Conservation (phyloP, 108 stramenopile species). For the Seminavis robusta region DNA sequence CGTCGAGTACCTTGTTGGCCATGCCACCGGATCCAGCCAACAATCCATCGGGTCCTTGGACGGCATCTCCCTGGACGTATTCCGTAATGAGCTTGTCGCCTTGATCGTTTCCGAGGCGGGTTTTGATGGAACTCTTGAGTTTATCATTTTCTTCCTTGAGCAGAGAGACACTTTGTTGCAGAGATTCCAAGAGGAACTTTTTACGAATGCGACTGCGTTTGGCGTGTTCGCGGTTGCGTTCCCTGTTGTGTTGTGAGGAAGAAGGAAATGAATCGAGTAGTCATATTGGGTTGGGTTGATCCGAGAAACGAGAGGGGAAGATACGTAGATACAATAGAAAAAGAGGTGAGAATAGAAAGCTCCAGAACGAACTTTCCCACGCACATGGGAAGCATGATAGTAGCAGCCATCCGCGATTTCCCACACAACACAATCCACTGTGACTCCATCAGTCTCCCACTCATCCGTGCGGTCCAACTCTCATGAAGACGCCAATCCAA, state of each 20-base stretch:
- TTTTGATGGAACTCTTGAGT: conserved; percentile 48
- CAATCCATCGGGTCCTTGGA: conserved; percentile 59
- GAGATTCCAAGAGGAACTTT: conserved; percentile 90
- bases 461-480: too few relatives aligned
- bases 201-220: conserved; percentile 92
- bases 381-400: too few relatives aligned
- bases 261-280: conserved; percentile 3
- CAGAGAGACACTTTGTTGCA: conserved; percentile 77
- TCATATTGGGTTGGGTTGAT: neutral
- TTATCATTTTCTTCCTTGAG: conserved; percentile 83
- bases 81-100: conserved; percentile 41
- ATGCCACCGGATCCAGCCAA: conserved; percentile 60
- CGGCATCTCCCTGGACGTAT: too few relatives aligned
- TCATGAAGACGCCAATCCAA: too few relatives aligned
- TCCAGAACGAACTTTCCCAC: neutral
- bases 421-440: too few relatives aligned
- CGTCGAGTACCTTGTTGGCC: conserved; percentile 91
- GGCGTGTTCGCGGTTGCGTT: conserved; percentile 91
- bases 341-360: conserved; percentile 1
- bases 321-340: neutral
- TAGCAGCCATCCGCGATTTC: too few relatives aligned
- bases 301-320: neutral
- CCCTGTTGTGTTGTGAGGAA: conserved; percentile 5
- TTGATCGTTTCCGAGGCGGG: conserved; percentile 27
- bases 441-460: too few relatives aligned